Conservation (phyloP, 441 rosid species). For the Eutrema salsugineum region DNA sequence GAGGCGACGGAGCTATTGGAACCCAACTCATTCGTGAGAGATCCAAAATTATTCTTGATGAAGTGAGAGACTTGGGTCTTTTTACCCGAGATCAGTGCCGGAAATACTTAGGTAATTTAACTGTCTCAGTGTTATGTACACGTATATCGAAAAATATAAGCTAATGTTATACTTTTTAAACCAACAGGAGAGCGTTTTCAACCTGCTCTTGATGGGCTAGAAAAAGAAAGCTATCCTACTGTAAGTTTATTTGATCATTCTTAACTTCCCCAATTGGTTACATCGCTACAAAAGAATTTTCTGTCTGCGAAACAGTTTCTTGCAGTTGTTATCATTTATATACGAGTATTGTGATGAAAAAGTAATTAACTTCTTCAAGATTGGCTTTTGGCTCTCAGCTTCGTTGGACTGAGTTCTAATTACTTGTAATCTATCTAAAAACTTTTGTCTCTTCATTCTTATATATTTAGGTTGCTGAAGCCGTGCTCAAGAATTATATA, state of each 20-base stretch:
- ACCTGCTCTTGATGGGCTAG: constrained; percentile 61
- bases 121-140: constrained; percentile 9
- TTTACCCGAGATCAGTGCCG: constrained; percentile 75
- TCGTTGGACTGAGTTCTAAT: neutral
- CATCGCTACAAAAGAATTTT: neutral
- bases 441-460: neutral
- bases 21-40: constrained; percentile 87
- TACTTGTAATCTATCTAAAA: neutral
- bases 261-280: neutral
- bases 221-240: constrained; percentile 44
- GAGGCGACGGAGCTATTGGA: constrained; percentile 78
- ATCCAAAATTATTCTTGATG: constrained; percentile 85
- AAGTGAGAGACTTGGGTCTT: constrained; percentile 67
- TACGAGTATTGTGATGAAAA: neutral
- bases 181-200: constrained; percentile 79
- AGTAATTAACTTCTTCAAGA: neutral
- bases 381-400: neutral
- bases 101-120: constrained; percentile 67
- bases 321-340: neutral
- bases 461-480: constrained; percentile 67
- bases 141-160: neutral
- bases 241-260: constrained; percentile 45
- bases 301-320: neutral
- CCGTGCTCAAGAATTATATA: constrained; percentile 65
- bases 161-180: constrained; percentile 16